Base-by-base conservation (phyloP, 1,284 basidiomycete genomes). In the Leccinum colubrinum region DNA sequence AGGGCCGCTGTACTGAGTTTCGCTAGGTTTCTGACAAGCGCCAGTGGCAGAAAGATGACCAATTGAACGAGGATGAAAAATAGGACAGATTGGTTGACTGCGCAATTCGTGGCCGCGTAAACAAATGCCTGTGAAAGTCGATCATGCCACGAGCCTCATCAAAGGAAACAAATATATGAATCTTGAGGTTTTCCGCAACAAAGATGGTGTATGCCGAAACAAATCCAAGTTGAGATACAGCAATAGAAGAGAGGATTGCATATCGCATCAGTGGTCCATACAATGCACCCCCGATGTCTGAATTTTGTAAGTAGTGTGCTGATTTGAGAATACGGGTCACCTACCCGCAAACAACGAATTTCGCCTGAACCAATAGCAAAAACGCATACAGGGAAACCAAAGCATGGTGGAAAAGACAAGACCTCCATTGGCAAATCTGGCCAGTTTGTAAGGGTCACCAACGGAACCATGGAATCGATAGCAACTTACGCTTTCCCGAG, bases 231-330 rank as follows among this genome's bases (percentile, higher is more conserved):
- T 99, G 97, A 0, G 96, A 98, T 30, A 97, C 74, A 1, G 91
- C 83, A 71, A 99, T 96, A 7, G 94, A 97, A 3, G 82, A 82
- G 6, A 99, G 84, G 70, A 99, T 98, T 25, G 89, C 81, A 62
- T 90, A 86, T 54, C 97, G 88, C 93, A 99, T 95, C 85, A 90
- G 93, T 7, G 88, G 87, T 3, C 97, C 97, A 71, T 98, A 99
- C 7, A 99, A 79, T 0, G 85, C 78, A 1, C 97, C 97, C 41
- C 97, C 97, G 66, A 99, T 97, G 73, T 99, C 97, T 92, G 61
- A 39, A 58, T 56, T 37, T 63, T n/a, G 65, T 63, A 41, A 62
- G 56, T 33, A 8, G 37, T 12, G 27, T 56, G 17, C 50, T 9
- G 15, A 54, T 33, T 48, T 56, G 51, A 14, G 15, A 25, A 37